Conservation (phyloP, 441 rosid genomes). For the Mallotus repandus region DNA sequence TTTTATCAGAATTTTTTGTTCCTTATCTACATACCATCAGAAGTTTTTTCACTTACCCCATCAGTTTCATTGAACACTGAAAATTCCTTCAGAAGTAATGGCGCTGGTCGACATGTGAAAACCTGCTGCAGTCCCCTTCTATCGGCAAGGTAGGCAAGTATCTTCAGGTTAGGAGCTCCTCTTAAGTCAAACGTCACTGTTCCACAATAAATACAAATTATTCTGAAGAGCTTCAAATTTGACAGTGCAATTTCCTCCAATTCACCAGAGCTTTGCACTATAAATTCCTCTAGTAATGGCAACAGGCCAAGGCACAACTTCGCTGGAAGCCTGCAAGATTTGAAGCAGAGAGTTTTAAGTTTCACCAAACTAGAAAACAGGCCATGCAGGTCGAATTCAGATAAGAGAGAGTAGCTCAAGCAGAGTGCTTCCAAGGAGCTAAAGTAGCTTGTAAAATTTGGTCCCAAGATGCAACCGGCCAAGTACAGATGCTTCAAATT, state of each 20-base stretch:
- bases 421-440: not conserved
- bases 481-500: not conserved
- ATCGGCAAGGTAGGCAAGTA: not conserved
- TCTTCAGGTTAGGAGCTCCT: not conserved
- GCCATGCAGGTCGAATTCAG: not conserved
- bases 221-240: not conserved
- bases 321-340: not conserved
- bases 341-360: not conserved
- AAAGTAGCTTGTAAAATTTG: not conserved
- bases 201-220: not conserved
- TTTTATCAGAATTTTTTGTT: not conserved
- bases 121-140: not conserved
- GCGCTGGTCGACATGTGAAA: not conserved
- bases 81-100: not conserved
- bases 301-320: not conserved
- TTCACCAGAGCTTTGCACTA: not conserved
- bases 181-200: not conserved
- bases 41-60: not conserved
- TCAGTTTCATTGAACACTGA: not conserved
- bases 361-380: not conserved
- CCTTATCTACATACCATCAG: not conserved
- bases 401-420: not conserved
- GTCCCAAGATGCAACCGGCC: not conserved
- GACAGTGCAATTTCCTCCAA: not conserved
- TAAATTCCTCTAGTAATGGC: not conserved